Base-by-base conservation (phyloP, 148 eudicot species). In the Salicornia ramosissima region DNA sequence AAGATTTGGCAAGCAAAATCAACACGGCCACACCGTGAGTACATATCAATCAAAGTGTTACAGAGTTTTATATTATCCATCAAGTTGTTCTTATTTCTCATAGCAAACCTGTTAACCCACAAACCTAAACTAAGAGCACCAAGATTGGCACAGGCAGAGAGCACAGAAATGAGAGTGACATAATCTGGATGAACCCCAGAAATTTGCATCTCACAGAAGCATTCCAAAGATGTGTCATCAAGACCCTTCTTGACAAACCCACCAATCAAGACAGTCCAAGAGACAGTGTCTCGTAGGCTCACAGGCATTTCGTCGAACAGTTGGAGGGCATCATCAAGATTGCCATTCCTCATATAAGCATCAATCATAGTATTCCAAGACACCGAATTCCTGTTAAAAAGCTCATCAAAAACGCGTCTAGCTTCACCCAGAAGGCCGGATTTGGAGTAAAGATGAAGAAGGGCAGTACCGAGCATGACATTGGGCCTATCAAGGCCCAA, bases 281-380 rank as follows among this genome's bases (percentile, higher is more conserved):
- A 80, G 52, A 84, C 69, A 10, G 19, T 79, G 47, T 84, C 82
- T 75, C 80, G 40, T 36, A 8, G 5, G 8, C 5, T 82, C 16
- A 45, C 18, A 39, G 86, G 80, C 90, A 84, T 84, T 84, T 86
- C 80, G 62, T 80, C 81, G 64, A 86, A 86, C 83, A 86, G 62
- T 30, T 73, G 51, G 42, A 80, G 21, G n/a, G 89, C 96, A 25
- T 80, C 80, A 46, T 78, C 83, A 67, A 87, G 13, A 43, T 43
- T 64, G 0, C 84, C 92, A 71, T 81, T 84, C 52, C 87, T 84
- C 92, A 85, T 84, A 64, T 81, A 87, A 76, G 91, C 91, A 77
- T 86, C 80, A 68, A 88, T 76, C 90, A 88, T 80, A 40, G 85
- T 85, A 54, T 86, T 91, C 97, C 95, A 91, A 58, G 91, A 64